Conservation (phyloP, 371 early-diverging fungal species). For the Circinella umbellata region DNA sequence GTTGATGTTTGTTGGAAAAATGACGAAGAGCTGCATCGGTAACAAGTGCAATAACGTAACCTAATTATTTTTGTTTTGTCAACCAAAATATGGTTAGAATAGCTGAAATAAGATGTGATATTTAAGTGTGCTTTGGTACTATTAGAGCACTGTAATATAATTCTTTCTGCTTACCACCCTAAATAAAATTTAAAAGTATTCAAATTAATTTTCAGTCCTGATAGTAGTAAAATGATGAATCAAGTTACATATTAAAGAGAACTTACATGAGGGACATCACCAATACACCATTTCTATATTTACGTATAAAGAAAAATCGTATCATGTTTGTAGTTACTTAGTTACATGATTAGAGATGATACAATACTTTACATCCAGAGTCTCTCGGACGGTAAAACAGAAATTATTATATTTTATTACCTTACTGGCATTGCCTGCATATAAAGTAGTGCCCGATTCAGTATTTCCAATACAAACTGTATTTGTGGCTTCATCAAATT, state of each 20-base stretch:
- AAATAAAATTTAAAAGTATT: not conserved
- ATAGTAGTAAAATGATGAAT: no score
- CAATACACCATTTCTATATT: conserved; percentile 39
- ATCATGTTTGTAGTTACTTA: no score
- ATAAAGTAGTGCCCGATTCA: conserved; percentile 14
- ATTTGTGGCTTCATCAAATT: conserved; percentile 28
- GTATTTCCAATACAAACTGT: conserved; percentile 22
- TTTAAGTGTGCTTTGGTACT: no score
- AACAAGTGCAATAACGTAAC: conserved; percentile 42
- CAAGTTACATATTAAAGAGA: no score
- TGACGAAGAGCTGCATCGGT: conserved; percentile 37
- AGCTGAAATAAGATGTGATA: no score
- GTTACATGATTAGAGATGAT: no score
- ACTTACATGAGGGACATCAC: conserved; percentile 51
- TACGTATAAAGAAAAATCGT: no score
- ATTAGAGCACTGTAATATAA: no score
- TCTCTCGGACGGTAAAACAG: no score
- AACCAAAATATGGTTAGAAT: no score
- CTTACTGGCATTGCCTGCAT: conserved; percentile 23
- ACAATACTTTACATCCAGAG: no score
- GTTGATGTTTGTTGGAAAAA: conserved; percentile 34
- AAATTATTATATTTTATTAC: conserved; percentile 11
- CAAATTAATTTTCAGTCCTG: no score
- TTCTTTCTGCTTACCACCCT: conserved; percentile 17
- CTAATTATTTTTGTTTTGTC: not conserved